A percentile compares a stretch with the other conserved stretches of the same genome.
Conservation (phyloP, 2,329 filamentous ascomycete species). For the Dryadomyces quercivorus region DNA sequence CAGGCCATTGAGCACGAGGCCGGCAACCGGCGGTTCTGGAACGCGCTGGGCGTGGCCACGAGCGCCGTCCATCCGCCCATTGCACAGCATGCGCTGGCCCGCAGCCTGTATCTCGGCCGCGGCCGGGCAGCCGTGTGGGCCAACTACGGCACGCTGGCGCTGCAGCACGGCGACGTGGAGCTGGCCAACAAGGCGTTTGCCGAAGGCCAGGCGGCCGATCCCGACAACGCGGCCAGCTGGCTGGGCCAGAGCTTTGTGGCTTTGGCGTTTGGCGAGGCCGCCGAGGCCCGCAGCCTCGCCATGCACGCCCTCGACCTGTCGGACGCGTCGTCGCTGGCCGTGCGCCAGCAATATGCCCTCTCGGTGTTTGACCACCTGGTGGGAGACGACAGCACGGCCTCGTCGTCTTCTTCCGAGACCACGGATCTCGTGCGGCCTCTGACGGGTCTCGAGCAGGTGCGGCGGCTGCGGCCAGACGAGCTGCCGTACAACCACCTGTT, state of each 20-base stretch:
- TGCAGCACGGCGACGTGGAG: constrained; percentile 70
- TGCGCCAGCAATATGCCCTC: constrained; percentile 66
- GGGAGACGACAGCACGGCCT: constrained; percentile 33
- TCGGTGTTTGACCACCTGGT: constrained; percentile 76
- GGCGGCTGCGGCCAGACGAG: constrained; percentile 57
- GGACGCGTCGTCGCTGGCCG: constrained; percentile 59
- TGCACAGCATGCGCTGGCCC: constrained; percentile 83
- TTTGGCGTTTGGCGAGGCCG: constrained; percentile 57
- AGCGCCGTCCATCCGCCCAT: constrained; percentile 76
- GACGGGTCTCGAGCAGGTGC: constrained; percentile 76
- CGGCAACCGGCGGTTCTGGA: constrained; percentile 94
- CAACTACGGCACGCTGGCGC: constrained; percentile 76
- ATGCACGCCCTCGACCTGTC: constrained; percentile 92
- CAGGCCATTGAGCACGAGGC: constrained; percentile 89
- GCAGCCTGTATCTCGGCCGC: constrained; percentile 88
- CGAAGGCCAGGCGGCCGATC: constrained; percentile 83
- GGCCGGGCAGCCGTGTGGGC: constrained; percentile 77
- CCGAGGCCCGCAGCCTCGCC: constrained; percentile 74
- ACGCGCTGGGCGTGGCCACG: constrained; percentile 83
- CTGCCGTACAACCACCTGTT: constrained; percentile 65
- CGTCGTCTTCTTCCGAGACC: constrained; percentile 27
- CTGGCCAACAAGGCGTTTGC: constrained; percentile 88
- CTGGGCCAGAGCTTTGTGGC: constrained; percentile 84
- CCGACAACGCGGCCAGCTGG: constrained; percentile 89
- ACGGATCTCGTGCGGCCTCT: constrained; percentile 70